Evolutionary conservation across 768 basidiomycete species (phyloP), one percentile per base, ranked within the genome.

Genomic region (Agaricus sinodeliciosus): DNA sequence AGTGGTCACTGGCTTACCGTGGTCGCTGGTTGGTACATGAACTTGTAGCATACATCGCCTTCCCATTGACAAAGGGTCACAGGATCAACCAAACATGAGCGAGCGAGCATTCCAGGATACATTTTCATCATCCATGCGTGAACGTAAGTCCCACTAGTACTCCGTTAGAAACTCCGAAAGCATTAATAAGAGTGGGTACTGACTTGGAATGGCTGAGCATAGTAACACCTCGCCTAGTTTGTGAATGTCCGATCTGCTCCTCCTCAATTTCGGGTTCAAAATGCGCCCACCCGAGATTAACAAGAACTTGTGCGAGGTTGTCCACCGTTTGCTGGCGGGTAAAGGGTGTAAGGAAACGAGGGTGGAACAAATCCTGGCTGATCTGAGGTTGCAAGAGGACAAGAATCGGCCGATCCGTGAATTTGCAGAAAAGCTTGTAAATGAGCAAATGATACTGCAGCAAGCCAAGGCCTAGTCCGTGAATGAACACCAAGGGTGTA

Each of bases 51-150:
- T 25, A 94, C 82, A 67, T 93, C 91, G 55, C 92, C 93, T 78
- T 96, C 94, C 93, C 93, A 97, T 5, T 87, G 82, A 66, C 91
- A 94, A 67, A 94, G 91, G 0, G 86, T 81, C 26, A 89, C 86
- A 8, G 94, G 92, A 62, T 98, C 94, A 28, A 94, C 85, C 62
- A 96, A 93, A 63, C 90, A 92, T 8, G 85, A 93, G 3, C 92
- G 78, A 1, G 71, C 69, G 43, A 87, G 70, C 59, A 95, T 74
- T 16, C 78, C 68, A 1, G 90, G 85, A 49, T 83, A 73, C 16
- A 77, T 77, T 66, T 95, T 96, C 43, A 96, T 70, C 64, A 94
- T 73, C 94, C 94, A 96, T 4, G 87, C 86, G 65, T 96, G 94
- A 1, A 78, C 70, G 61, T 91, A 92, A 31, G 87, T 85, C 0